Evolutionary conservation across 2,329 filamentous ascomycete genomes (phyloP).

Genomic region (Dactylonectria estremocensis): DNA sequence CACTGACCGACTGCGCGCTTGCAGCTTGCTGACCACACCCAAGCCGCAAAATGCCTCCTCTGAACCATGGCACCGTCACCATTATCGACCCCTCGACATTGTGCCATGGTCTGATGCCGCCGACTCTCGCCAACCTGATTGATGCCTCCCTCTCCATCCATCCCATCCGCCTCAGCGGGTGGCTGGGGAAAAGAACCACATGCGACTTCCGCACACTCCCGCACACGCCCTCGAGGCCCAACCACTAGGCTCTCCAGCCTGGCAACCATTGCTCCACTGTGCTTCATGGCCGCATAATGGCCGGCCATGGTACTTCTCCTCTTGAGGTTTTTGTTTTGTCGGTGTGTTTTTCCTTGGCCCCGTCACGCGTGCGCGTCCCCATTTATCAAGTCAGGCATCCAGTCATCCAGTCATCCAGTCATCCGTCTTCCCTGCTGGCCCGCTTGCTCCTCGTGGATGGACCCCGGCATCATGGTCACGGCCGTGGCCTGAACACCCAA

Average conservation of each 20-base stretch:
- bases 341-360: constrained; percentile 53
- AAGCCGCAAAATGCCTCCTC: constrained; percentile 16
- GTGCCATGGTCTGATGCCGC: constrained; percentile 40
- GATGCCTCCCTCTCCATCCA: constrained; percentile 26
- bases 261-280: constrained; percentile 52
- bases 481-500: constrained; percentile 42
- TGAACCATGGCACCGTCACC: constrained; percentile 23
- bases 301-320: constrained; percentile 49
- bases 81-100: constrained; percentile 35
- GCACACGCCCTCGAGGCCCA: constrained; percentile 40
- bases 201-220: constrained; percentile 42
- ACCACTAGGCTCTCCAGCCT: constrained; percentile 47
- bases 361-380: constrained; percentile 50
- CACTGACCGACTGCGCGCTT: not conserved
- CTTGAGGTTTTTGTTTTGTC: constrained; percentile 51
- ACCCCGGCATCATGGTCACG: constrained; percentile 42
- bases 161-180: constrained; percentile 41
- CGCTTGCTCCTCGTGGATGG: constrained; percentile 35
- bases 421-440: constrained; percentile 41
- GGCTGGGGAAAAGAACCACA: constrained; percentile 39
- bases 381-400: constrained; percentile 35
- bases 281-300: constrained; percentile 54
- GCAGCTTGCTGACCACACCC: constrained; percentile 27
- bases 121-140: constrained; percentile 40
- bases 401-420: constrained; percentile 29